Evolutionary conservation across 129 eudicot species (phyloP).

Genomic region (Heracleum sosnowskyi): DNA sequence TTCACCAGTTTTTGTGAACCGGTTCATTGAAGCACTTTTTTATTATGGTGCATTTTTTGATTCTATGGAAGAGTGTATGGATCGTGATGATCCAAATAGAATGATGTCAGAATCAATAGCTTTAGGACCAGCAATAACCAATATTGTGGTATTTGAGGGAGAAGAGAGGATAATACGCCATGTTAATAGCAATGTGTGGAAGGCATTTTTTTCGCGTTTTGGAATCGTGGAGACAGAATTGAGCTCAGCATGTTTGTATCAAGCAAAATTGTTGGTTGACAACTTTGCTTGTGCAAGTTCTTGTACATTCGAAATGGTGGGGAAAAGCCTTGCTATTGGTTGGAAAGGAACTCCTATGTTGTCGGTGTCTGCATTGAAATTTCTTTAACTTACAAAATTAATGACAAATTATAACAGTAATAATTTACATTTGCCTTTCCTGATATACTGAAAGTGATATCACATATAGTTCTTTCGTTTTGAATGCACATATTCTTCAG

Average conservation of each 20-base stretch:
- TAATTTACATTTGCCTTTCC: background rate
- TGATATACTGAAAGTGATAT: background rate
- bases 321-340: background rate
- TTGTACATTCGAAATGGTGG: background rate
- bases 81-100: background rate
- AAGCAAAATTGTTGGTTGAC: background rate
- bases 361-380: background rate
- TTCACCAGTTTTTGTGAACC: background rate
- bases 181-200: background rate
- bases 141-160: slow-evolving; percentile 4
- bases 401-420: background rate
- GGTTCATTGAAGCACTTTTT: slow-evolving; percentile 1
- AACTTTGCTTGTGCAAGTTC: background rate
- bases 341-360: slow-evolving; percentile 6
- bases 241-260: background rate
- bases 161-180: slow-evolving; percentile 3
- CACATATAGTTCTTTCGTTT: background rate
- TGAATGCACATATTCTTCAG: background rate
- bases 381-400: background rate
- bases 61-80: slow-evolving; percentile 8
- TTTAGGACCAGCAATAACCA: background rate
- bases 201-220: background rate
- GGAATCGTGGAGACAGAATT: background rate
- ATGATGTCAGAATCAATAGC: background rate
- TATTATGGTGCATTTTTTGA: slow-evolving; percentile 5